Evolutionary conservation across 805 yeast genomes (phyloP).

Genomic region (Yarrowia phangngaensis): DNA sequence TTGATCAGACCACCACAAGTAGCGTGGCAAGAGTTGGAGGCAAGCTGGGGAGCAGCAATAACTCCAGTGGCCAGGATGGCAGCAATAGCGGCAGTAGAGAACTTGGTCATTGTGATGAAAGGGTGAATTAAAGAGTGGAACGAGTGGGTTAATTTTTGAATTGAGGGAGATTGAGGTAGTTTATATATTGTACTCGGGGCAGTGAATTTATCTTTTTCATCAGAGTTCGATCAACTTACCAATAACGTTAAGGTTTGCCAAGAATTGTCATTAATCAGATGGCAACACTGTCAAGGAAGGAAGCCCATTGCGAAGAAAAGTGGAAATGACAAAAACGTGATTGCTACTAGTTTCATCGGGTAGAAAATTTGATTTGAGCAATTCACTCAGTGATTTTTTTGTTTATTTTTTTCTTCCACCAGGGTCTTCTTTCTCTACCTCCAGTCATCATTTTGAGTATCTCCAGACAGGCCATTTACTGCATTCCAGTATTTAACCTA

Average conservation of each 20-base stretch:
- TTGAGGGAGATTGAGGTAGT: neutral
- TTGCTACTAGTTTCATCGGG: no score
- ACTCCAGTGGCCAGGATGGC: slow-evolving; percentile 63
- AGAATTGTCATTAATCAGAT: neutral
- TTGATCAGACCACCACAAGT: slow-evolving; percentile 22
- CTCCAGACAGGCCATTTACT: no score
- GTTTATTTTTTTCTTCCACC: no score
- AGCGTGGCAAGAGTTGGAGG: slow-evolving; percentile 24
- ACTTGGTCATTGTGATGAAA: slow-evolving; percentile 20
- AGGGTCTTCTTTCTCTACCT: no score
- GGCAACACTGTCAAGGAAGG: neutral
- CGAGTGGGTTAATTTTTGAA: neutral
- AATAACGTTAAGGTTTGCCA: neutral
- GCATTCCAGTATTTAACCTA: slow-evolving; percentile 16
- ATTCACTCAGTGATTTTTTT: no score
- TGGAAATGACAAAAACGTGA: no score
- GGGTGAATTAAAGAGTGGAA: slow-evolving; percentile 23
- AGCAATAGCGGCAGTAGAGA: slow-evolving; percentile 48
- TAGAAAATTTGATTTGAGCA: no score
- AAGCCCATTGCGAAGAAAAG: no score
- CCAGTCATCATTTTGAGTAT: no score
- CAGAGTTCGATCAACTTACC: slow-evolving; percentile 9
- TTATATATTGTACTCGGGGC: slow-evolving; percentile 8
- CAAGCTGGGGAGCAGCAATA: slow-evolving; percentile 39
- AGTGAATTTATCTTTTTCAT: slow-evolving; percentile 17